These are phyloP conservation scores for Cavenderia fasciculata DNA, from an alignment of 78 protist genomes.

Conservation along the genomic window DNA sequence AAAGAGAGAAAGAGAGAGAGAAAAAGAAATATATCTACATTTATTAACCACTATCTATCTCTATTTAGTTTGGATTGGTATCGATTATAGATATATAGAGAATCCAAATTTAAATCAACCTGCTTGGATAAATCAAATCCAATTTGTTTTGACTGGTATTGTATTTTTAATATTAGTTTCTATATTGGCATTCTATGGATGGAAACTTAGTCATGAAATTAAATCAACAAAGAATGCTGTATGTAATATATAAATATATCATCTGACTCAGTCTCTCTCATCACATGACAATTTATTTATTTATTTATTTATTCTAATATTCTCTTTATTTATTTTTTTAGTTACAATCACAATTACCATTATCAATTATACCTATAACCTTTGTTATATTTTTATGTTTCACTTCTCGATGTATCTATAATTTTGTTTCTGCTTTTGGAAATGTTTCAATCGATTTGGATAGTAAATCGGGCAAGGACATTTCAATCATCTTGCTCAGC, in stretches of 20 bases:
- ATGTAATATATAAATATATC: background rate
- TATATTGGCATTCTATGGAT: slow-evolving; percentile 64
- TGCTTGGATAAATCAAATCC: background rate
- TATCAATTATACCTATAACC: slow-evolving; percentile 65
- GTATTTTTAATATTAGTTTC: slow-evolving; percentile 63
- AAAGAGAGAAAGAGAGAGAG: no score
- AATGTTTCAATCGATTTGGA: background rate
- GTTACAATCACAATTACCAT: slow-evolving; percentile 64
- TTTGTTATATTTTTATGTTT: slow-evolving; percentile 58
- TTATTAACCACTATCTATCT: background rate
- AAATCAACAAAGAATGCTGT: slow-evolving; percentile 34
- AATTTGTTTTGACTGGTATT: slow-evolving; percentile 31
- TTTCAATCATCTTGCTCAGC: slow-evolving; percentile 7
- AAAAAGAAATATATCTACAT: no score
- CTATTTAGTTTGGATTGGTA: slow-evolving; percentile 19
- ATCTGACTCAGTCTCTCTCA: no score
- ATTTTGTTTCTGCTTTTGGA: slow-evolving; percentile 48
- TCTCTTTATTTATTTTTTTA: background rate
- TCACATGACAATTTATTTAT: no score
- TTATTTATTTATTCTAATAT: no score
- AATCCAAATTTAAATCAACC: background rate
- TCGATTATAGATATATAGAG: background rate
- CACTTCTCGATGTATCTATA: slow-evolving; percentile 51
- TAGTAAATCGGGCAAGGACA: background rate
- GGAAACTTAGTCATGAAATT: slow-evolving; percentile 20